Conservation (phyloP, 208 protist species). For the Jaenimonas drosophilae region DNA sequence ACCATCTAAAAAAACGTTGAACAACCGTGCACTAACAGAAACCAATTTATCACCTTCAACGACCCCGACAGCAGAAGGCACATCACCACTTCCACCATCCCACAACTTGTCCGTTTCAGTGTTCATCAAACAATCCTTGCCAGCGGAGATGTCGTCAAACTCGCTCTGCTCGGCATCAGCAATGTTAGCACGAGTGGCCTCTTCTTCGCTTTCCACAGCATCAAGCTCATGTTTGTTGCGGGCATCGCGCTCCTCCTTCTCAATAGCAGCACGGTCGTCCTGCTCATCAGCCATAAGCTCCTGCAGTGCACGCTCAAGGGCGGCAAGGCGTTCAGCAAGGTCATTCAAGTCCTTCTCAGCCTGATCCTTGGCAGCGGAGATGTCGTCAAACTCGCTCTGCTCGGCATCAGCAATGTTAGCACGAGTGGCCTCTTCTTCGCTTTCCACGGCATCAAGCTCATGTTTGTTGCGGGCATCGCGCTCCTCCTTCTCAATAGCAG, state of each 20-base stretch:
- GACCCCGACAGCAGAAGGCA: too few relatives aligned
- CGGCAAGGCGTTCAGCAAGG: conserved; percentile 2
- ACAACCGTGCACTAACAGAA: too few relatives aligned
- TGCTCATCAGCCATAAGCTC: conserved; percentile 3
- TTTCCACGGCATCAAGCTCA: conserved; percentile 7
- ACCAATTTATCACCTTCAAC: too few relatives aligned
- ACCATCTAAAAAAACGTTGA: too few relatives aligned
- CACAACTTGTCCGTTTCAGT: too few relatives aligned
- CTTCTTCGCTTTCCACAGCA: conserved; percentile 11
- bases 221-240: conserved; percentile 7
- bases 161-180: conserved; percentile 1
- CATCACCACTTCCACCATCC: too few relatives aligned
- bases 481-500: conserved; percentile 18
- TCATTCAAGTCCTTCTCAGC: too few relatives aligned
- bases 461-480: conserved; percentile 8
- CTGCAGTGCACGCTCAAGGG: background rate
- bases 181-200: conserved; percentile 1
- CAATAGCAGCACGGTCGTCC: background rate
- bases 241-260: conserved; percentile 14
- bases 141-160: background rate
- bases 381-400: background rate
- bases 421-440: conserved; percentile 9
- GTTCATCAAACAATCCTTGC: too few relatives aligned
- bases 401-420: conserved; percentile 1
- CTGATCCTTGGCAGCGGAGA: background rate